Evolutionary conservation across 2,329 filamentous ascomycete genomes (phyloP), one percentile per base, ranked within the genome.

Genomic region (Aspergillus neotritici): DNA sequence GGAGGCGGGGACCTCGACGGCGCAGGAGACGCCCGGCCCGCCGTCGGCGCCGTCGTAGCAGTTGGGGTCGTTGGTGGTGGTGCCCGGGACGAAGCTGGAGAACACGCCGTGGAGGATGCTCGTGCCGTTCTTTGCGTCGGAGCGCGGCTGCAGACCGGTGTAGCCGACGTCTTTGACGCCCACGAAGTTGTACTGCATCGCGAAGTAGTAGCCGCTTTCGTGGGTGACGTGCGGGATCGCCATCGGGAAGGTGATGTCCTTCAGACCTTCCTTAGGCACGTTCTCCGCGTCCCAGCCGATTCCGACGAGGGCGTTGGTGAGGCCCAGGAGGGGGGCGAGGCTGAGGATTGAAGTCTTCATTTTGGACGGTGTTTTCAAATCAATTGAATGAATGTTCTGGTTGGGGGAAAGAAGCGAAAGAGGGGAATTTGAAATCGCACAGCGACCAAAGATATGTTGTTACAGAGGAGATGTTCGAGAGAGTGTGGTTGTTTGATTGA

Each of bases 71-170:
- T 25, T 35, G 13, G 41, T 48, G 11, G 50, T 60, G 5, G 57
- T 53, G 2, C 59, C 58, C 0, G 36, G 38, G 4, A 54, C 39
- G 46, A 64, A 65, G 47, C 58, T 63, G 30, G 59, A 63, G 49
- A 64, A 61, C 13, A 56, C 61, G 25, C 51, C 61, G 50, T 61
- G 61, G 30, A 64, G 35, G 33, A 59, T 48, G 39, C 54, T 52
- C 9, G 45, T 39, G 29, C 46, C 47, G 28, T 40, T 32, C 1
- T 25, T 25, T 3, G 15, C 25, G 34, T 58, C 47, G 7, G 40
- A 14, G 15, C 52, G 48, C 3, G 60, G 59, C 11, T 63, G 58
- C 4, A 62, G 50, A 5, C 58, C 60, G 5, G 55, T 56, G 47
- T 62, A 62, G 7, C 60, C 58, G n/a, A 59, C 39, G 30, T 54